These are phyloP conservation scores for Scleromitrula shiraiana DNA, from an alignment of 2,329 filamentous ascomycete genomes.

Conservation along the genomic window DNA sequence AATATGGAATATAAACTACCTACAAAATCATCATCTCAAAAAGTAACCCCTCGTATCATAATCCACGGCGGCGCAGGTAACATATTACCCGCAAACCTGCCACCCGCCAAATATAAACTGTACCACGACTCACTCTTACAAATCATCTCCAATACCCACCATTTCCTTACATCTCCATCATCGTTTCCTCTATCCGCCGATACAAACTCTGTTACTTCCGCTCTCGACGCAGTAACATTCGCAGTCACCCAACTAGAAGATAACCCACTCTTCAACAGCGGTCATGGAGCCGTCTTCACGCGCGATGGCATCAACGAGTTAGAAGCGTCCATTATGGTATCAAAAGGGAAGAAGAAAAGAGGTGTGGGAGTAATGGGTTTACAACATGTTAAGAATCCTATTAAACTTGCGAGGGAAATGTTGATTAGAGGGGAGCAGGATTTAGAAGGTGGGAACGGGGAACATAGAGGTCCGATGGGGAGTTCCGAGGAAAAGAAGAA, in stretches of 20 bases:
- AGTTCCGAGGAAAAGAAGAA: slow-evolving; percentile 1
- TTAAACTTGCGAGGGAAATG: slow-evolving; percentile 63
- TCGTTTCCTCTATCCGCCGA: slow-evolving; percentile 45
- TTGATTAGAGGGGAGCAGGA: slow-evolving; percentile 59
- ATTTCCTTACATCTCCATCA: slow-evolving; percentile 44
- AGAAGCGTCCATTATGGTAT: slow-evolving; percentile 82
- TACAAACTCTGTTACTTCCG: slow-evolving; percentile 33
- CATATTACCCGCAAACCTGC: slow-evolving; percentile 51
- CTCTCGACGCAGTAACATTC: slow-evolving; percentile 66
- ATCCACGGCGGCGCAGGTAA: slow-evolving; percentile 59
- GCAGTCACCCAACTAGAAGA: slow-evolving; percentile 73
- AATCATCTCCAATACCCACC: slow-evolving; percentile 45
- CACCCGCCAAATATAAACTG: slow-evolving; percentile 46
- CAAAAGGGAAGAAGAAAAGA: slow-evolving; percentile 62
- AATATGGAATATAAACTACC: slow-evolving; percentile 14
- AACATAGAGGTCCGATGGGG: slow-evolving; percentile 26
- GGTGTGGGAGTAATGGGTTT: slow-evolving; percentile 71
- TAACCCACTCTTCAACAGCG: slow-evolving; percentile 76
- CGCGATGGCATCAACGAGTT: slow-evolving; percentile 76
- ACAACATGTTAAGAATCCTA: slow-evolving; percentile 68
- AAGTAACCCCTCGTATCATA: slow-evolving; percentile 32
- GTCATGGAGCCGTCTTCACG: slow-evolving; percentile 79
- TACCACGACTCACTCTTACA: slow-evolving; percentile 54
- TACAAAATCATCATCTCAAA: background rate
- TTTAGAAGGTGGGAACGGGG: slow-evolving; percentile 38